Percentiles rank a stretch among this genome's conserved stretches.
Evolutionary conservation across 805 yeast genomes (phyloP).

Genomic region (Pichia ethanolica): DNA sequence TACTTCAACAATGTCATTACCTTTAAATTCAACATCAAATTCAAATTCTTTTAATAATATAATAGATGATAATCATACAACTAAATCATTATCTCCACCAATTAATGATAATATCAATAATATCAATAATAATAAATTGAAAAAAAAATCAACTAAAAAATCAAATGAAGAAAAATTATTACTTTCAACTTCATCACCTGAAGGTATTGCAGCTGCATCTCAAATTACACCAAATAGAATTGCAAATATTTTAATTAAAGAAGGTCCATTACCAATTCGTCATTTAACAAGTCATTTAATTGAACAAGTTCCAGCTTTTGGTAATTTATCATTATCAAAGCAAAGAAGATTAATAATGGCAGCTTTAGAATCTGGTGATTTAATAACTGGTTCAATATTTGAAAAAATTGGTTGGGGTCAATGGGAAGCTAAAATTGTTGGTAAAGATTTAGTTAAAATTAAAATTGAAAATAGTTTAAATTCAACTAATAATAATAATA

Average conservation of each 20-base stretch:
- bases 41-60: not conserved
- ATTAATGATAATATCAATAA: not conserved
- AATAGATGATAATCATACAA: not conserved
- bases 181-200: constrained; percentile 75
- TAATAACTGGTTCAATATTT: constrained; percentile 56
- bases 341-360: constrained; percentile 88
- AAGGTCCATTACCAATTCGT: constrained; percentile 88
- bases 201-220: constrained; percentile 80
- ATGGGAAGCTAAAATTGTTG: constrained; percentile 69
- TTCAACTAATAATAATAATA: not conserved
- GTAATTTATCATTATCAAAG: constrained; percentile 72
- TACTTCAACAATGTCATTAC: too few species aligned
- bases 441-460: constrained; percentile 18
- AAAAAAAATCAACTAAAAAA: constrained; percentile 5
- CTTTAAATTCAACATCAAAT: not conserved
- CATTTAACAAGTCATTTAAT: constrained; percentile 78
- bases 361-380: constrained; percentile 70
- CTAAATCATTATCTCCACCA: not conserved
- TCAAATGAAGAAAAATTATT: constrained; percentile 23
- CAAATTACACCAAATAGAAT: constrained; percentile 75
- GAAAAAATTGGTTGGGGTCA: constrained; percentile 98
- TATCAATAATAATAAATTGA: not conserved
- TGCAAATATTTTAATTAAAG: constrained; percentile 56
- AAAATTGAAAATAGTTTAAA: constrained; percentile 14
- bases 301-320: constrained; percentile 69